Percentiles rank a stretch among this genome's conserved stretches.
phyloP scores from a whole-genome alignment of 2,329 filamentous ascomycete genomes.

The Cladophialophora chaetospira region DNA sequence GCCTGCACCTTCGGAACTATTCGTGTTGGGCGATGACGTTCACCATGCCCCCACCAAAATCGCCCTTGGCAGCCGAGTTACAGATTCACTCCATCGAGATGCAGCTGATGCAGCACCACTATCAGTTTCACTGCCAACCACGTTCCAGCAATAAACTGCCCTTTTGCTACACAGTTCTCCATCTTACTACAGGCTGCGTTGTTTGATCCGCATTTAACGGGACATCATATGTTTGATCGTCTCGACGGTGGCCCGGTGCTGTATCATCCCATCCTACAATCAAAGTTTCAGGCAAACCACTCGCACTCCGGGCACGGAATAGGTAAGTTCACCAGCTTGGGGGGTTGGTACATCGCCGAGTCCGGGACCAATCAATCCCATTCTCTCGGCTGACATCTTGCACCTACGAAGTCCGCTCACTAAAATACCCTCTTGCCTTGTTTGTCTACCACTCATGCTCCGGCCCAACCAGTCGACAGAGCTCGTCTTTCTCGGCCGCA shows the following conservation, averaged over 20 bases:
- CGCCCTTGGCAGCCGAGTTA: not conserved
- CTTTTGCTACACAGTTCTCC: too few relatives aligned
- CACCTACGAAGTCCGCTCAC: conserved; percentile 10
- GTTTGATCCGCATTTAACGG: too few relatives aligned
- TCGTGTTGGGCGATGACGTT: not conserved
- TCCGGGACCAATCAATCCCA: conserved; percentile 10
- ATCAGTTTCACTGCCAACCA: too few relatives aligned
- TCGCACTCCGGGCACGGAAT: too few relatives aligned
- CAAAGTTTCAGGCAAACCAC: too few relatives aligned
- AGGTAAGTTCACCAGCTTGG: too few relatives aligned
- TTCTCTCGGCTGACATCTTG: conserved; percentile 1
- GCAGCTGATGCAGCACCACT: not conserved
- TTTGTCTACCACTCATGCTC: conserved; percentile 24
- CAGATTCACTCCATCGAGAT: not conserved
- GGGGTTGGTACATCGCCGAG: too few relatives aligned
- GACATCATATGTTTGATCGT: too few relatives aligned
- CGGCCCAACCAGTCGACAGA: conserved; percentile 27
- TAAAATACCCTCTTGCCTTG: not conserved
- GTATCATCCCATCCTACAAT: too few relatives aligned
- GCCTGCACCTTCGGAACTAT: not conserved
- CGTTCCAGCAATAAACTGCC: too few relatives aligned
- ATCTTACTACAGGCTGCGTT: too few relatives aligned
- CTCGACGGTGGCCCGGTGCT: too few relatives aligned
- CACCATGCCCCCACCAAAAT: not conserved
- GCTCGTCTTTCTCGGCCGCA: conserved; percentile 19